Evolutionary conservation across 192 early-diverging fungal genomes (phyloP), one percentile per base, ranked within the genome.

Genomic region (Dispira simplex): DNA sequence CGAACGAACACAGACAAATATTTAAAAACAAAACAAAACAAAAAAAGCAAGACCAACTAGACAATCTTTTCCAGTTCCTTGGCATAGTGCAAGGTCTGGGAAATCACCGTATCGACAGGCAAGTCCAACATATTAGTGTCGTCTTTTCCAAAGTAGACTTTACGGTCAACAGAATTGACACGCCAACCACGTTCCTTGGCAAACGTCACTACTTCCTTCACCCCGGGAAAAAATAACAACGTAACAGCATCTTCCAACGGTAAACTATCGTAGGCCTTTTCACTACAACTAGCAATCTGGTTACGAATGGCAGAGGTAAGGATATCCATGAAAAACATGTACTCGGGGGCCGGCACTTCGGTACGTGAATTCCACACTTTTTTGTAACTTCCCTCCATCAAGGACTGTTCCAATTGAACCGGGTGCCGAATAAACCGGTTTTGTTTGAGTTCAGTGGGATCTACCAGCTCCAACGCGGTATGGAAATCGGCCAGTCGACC

Each of bases 351-450:
- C 11, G 90, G 89, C n/a, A 95, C 90, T 64, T 91, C 85, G 16
- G 78, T 71, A 74, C 93, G 77, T 64, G 86, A 81, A 71, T 90
- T 88, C 94, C 94, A 97, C 46, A 98, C 93, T 65, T 90, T 88
- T 74, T 95, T 96, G 74, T 97, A 98, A 68, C 84, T 89, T 21
- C 95, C 94, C 71, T 97, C 95, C 94, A 97, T 98, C 69, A 98
- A 73, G 51, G 85, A 90, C 77, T 96, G 95, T 74, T 98, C 95
- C 62, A 98, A 78, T 73, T 90, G 82, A 53, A 98, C 78, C 2
- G 95, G 90, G 67, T 95, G 91, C 63, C 88, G 85, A 70, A 98
- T 93, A 63, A 84, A 91, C 43, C 83, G 70, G 72, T 92, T 95
- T 64, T 70, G 76, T 47, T 82, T 77, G 16, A 95, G 72, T 70